phyloP scores from a whole-genome alignment of 179 eudicot genomes.

The Spinacia oleracea region DNA sequence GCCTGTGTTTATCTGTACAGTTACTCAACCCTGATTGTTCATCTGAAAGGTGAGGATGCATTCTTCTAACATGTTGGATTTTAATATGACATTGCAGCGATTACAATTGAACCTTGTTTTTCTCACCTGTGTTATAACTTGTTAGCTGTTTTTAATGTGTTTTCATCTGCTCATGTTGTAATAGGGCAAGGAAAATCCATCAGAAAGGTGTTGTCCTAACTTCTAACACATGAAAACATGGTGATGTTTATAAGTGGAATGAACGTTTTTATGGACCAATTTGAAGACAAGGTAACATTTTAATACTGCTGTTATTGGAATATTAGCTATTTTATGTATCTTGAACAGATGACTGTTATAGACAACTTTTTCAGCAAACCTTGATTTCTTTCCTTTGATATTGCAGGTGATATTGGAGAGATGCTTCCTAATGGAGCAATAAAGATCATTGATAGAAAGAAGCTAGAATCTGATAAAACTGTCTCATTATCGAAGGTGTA shows the following conservation, averaged over 20 bases:
- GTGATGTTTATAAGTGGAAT: constrained; percentile 58
- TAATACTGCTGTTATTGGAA: too few species aligned
- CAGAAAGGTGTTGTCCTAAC: constrained; percentile 89
- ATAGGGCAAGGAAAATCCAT: constrained; percentile 71
- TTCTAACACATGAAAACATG: constrained; percentile 78
- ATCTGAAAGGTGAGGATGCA: constrained; percentile 62
- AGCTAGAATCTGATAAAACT: constrained; percentile 87
- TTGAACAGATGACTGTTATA: constrained; percentile 87
- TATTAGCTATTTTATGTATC: not conserved
- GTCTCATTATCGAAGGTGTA: constrained; percentile 89
- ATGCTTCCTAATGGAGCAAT: constrained; percentile 75
- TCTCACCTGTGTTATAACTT: not conserved
- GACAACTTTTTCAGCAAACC: too few species aligned
- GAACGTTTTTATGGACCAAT: constrained; percentile 76
- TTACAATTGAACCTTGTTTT: constrained; percentile 23
- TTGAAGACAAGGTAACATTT: constrained; percentile 85
- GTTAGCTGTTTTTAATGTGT: not conserved
- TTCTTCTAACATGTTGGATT: constrained; percentile 6
- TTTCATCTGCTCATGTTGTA: too few species aligned
- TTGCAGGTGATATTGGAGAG: constrained; percentile 93
- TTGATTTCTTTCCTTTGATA: not conserved
- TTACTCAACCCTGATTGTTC: constrained; percentile 61
- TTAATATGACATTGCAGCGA: constrained; percentile 48
- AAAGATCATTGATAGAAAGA: constrained; percentile 87
- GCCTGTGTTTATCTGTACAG: constrained; percentile 43